A percentile compares a stretch with the other conserved stretches of the same genome.
Conservation (phyloP, 2,329 filamentous ascomycete species). For the Ploettnerulaceae sp. region DNA sequence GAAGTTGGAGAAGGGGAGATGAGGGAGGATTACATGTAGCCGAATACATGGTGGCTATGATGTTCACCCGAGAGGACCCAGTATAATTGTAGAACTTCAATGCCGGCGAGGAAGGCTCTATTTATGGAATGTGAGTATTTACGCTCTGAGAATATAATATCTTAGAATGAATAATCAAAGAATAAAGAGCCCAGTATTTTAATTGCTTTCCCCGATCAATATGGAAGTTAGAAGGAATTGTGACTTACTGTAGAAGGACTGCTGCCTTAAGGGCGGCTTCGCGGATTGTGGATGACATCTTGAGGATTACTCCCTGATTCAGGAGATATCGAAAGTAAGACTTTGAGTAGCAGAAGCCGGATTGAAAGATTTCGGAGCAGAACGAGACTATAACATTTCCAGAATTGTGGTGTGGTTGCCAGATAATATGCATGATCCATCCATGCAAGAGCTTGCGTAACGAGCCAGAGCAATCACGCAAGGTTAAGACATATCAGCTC, state of each 20-base stretch:
- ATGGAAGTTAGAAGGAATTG: no score
- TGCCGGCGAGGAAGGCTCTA: slow-evolving; percentile 1
- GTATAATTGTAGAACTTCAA: slow-evolving; percentile 1
- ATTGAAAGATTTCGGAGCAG: background rate
- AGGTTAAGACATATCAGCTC: no score
- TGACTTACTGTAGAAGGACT: background rate
- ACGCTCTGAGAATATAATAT: no score
- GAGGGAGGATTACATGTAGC: background rate
- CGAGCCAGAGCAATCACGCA: no score
- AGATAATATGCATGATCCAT: no score
- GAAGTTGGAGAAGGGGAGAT: background rate
- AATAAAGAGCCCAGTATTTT: no score
- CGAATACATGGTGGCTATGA: background rate
- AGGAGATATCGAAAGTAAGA: background rate
- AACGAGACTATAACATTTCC: no score
- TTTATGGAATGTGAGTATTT: no score
- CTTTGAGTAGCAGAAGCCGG: background rate
- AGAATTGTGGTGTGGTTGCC: no score
- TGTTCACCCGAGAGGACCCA: background rate
- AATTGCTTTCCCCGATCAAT: no score
- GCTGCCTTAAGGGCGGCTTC: background rate
- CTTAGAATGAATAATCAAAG: no score
- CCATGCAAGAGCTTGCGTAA: no score
- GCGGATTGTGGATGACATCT: background rate
- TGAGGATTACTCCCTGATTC: background rate